phyloP scores from a whole-genome alignment of 2,329 filamentous ascomycete genomes.

The Graphilbum ipis-grandicollis region DNA sequence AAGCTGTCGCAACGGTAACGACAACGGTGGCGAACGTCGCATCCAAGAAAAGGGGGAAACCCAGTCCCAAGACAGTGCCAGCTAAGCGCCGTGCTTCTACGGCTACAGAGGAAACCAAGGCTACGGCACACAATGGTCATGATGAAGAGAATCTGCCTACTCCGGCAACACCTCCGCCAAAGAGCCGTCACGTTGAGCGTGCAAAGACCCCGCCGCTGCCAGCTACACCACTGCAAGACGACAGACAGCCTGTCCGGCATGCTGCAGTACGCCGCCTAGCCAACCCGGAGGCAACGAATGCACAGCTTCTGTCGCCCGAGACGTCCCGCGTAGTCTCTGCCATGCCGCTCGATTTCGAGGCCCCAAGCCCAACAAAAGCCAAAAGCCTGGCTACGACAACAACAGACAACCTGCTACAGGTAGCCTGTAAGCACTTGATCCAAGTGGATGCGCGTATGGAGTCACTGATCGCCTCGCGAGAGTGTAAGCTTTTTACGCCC shows the following conservation, averaged over 20 bases:
- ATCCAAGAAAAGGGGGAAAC: neutral
- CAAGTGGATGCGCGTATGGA: conserved; percentile 55
- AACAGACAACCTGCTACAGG: conserved; percentile 55
- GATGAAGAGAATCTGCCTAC: conserved; percentile 12
- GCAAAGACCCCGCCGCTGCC: conserved; percentile 8
- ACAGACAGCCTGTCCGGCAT: too few species aligned
- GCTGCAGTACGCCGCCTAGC: conserved; percentile 36
- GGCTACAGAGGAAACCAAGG: neutral
- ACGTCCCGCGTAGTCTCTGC: conserved; percentile 39
- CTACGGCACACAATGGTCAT: neutral
- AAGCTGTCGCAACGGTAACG: conserved; percentile 5
- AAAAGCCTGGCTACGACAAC: conserved; percentile 23
- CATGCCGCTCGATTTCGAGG: conserved; percentile 20
- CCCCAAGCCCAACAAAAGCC: neutral
- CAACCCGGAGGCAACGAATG: conserved; percentile 48
- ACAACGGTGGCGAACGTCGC: conserved; percentile 1
- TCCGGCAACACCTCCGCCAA: conserved; percentile 30
- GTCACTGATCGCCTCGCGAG: conserved; percentile 53
- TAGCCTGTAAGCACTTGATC: conserved; percentile 61
- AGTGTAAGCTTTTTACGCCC: conserved; percentile 64
- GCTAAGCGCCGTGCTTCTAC: neutral
- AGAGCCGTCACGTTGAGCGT: conserved; percentile 19
- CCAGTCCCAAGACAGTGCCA: neutral
- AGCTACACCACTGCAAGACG: conserved; percentile 19
- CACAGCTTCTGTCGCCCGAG: conserved; percentile 52